Conservation (phyloP, 345 rosid species). For the Euphorbia tirucalli region DNA sequence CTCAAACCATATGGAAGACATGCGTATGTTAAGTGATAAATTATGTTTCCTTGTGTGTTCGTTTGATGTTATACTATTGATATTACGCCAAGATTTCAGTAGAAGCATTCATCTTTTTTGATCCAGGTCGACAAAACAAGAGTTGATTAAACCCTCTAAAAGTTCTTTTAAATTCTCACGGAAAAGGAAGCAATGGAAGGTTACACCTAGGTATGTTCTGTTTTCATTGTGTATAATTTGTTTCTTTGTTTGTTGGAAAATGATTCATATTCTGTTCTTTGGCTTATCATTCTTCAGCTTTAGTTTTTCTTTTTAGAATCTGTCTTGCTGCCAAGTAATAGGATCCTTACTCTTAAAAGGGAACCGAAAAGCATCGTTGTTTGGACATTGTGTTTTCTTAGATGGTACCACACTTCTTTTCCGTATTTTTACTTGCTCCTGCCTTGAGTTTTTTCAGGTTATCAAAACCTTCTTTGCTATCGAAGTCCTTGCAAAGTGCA, state of each 20-base stretch:
- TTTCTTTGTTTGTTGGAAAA: neutral
- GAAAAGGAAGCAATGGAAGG: conserved; percentile 41
- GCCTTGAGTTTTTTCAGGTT: conserved; percentile 24
- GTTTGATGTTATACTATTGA: neutral
- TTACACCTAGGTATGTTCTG: conserved; percentile 41
- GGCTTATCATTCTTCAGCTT: neutral
- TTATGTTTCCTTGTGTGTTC: neutral
- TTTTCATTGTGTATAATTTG: conserved; percentile 15
- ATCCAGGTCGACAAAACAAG: conserved; percentile 49
- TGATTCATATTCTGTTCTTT: conserved; percentile 10
- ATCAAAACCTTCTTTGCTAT: conserved; percentile 21
- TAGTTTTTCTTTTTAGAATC: neutral
- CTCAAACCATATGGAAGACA: neutral
- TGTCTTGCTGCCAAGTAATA: neutral
- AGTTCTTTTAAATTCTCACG: conserved; percentile 34
- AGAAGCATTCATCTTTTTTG: neutral
- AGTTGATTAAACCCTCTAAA: conserved; percentile 35
- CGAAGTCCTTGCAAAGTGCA: conserved; percentile 34
- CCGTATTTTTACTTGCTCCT: neutral
- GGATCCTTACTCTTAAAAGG: neutral
- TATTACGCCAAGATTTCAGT: neutral
- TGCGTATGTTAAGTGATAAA: neutral
- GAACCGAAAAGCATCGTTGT: too few species aligned
- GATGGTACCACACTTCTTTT: too few species aligned
- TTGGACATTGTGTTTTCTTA: too few species aligned